Evolutionary conservation across 305 asterid genomes (phyloP).

Genomic region (Coffea humblotiana): DNA sequence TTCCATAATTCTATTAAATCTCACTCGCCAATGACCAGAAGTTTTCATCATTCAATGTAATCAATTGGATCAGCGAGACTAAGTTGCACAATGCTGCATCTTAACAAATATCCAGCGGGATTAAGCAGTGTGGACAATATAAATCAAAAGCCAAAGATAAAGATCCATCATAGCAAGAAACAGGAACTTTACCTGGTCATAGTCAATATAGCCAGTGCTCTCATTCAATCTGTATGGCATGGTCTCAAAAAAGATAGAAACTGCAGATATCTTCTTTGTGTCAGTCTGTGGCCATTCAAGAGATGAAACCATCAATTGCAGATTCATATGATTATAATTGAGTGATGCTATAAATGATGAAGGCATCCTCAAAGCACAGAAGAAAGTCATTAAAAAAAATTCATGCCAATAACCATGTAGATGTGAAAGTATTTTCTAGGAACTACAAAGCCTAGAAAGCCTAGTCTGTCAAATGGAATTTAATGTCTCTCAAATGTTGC

Average conservation of each 20-base stretch:
- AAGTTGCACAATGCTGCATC: constrained; percentile 1
- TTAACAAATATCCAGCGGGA: background rate
- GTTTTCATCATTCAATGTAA: background rate
- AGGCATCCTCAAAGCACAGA: background rate
- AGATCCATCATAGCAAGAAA: constrained; percentile 3
- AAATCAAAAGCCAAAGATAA: background rate
- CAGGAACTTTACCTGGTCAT: constrained; percentile 64
- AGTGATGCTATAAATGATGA: background rate
- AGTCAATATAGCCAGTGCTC: constrained; percentile 83
- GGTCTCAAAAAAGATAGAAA: constrained; percentile 85
- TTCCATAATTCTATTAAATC: background rate
- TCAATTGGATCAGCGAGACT: background rate
- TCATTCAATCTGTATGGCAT: constrained; percentile 90
- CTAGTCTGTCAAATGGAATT: background rate
- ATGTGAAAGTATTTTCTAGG: background rate
- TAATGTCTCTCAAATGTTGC: background rate
- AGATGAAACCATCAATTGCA: constrained; percentile 15
- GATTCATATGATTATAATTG: background rate
- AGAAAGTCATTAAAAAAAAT: background rate
- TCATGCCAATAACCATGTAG: background rate
- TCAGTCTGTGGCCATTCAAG: constrained; percentile 53
- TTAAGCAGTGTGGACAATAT: background rate
- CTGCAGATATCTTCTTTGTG: constrained; percentile 91
- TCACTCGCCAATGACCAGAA: background rate
- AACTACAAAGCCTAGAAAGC: background rate